Evolutionary conservation across 2,329 filamentous ascomycete genomes (phyloP), one percentile per base, ranked within the genome.

Genomic region (Fusarium denticulatum): DNA sequence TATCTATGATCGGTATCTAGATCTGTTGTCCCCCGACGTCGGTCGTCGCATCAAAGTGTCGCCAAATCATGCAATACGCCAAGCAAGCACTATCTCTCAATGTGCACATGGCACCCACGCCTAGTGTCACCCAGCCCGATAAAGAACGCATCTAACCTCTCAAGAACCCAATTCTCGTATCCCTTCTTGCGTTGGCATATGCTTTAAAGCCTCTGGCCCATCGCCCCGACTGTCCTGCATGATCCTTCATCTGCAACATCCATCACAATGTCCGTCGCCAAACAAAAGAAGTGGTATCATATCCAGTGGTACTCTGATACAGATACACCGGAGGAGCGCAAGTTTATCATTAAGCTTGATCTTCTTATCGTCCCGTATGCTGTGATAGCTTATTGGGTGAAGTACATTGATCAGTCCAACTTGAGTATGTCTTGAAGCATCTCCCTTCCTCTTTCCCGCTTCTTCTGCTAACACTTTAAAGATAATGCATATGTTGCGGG

Each of bases 401-500:
- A 78, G 45, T 78, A 78, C 28, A 73, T 78, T 24, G 76, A 78
- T 18, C 76, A 78, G 55, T 72, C 76, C 2, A 78, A 78, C 39
- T 20, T 78, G 34, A 78, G 75, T 77, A 58, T 26, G 67, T 46
- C 0, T 8, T 3, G 12, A 37, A 13, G 13, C 28, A 24, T 50
- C 0, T 30, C 8, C 5, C 10, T 0, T 14, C 10, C 10, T 37
- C 5, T 0, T 32, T 34, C 5, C 7, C n/a, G n/a, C n/a, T n/a
- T n/a, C n/a, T n/a, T n/a, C n/a, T n/a, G 40, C 46, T 56, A 30
- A 40, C 4, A 3, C 11, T 12, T 37, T 6, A 1, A 43, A 87
- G 86, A 87, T 69, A 89, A 88, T 81, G 87, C 87, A 4, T 89
- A 88, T 60, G 87, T 89, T 22, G 85, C 86, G 0, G 87, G 87